Conservation (phyloP, 106 monocot genomes). For the Iris macrosiphon region DNA sequence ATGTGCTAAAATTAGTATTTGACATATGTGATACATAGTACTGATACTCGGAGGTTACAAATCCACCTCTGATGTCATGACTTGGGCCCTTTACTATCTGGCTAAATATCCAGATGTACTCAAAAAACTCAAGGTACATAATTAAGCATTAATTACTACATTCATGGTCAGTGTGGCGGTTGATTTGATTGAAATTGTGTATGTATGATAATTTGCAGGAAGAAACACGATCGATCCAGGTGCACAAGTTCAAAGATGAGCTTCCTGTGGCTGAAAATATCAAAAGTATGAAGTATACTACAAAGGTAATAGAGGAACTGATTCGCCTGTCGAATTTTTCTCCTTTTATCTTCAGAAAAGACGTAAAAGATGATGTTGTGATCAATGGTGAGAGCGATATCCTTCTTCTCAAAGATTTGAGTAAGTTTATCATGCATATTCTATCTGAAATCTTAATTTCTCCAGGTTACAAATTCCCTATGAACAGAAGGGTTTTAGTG, state of each 20-base stretch:
- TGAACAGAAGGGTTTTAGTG: too few species aligned
- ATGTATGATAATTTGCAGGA: conserved; percentile 11
- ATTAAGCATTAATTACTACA: too few species aligned
- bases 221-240: conserved; percentile 12
- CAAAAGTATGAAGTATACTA: conserved; percentile 25
- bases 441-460: too few species aligned
- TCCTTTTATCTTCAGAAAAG: conserved; percentile 30
- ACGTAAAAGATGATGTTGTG: conserved; percentile 28
- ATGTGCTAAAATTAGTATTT: too few species aligned
- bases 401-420: too few species aligned
- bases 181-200: too few species aligned
- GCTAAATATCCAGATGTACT: conserved; percentile 25
- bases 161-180: too few species aligned
- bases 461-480: too few species aligned
- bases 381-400: too few species aligned
- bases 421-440: too few species aligned
- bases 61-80: conserved; percentile 27
- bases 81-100: conserved; percentile 30
- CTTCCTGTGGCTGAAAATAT: conserved; percentile 32
- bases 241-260: conserved; percentile 11
- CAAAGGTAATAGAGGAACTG: conserved; percentile 30
- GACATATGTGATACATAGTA: too few species aligned
- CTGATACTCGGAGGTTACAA: conserved; percentile 33
- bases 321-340: conserved; percentile 38
- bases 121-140: conserved; percentile 36